Evolutionary conservation across 2,329 filamentous ascomycete species (phyloP).

Genomic region (Tolypocladium paradoxum): DNA sequence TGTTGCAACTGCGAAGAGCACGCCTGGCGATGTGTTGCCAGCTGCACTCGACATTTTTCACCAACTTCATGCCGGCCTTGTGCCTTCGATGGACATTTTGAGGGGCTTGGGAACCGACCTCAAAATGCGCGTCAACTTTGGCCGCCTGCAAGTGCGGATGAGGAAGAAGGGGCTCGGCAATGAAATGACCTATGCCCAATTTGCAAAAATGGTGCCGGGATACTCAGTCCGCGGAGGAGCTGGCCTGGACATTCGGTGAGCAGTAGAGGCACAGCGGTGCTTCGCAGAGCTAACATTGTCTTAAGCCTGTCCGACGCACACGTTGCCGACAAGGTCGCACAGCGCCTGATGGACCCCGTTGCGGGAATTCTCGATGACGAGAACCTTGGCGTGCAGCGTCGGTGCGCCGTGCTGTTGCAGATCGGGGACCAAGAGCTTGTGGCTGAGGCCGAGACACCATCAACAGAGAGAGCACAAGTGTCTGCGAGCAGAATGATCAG

Average conservation of each 20-base stretch:
- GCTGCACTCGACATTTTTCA: conserved; percentile 4
- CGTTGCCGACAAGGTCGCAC: conserved; percentile 2
- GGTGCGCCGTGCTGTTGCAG: conserved; percentile 11
- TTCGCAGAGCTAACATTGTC: background rate
- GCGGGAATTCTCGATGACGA: conserved; percentile 6
- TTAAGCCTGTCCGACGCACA: conserved; percentile 4
- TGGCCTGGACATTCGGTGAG: conserved; percentile 16
- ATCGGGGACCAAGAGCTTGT: conserved; percentile 11
- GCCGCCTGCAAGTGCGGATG: conserved; percentile 14
- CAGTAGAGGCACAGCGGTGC: background rate
- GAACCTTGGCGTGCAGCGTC: conserved; percentile 4
- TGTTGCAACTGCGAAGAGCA: background rate
- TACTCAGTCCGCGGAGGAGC: conserved; percentile 20
- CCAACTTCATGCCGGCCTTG: conserved; percentile 10
- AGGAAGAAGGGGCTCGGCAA: conserved; percentile 14
- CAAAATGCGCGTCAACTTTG: conserved; percentile 22
- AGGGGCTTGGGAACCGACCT: conserved; percentile 14
- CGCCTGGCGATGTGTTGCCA: background rate
- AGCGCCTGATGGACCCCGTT: conserved; percentile 3
- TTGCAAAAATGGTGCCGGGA: conserved; percentile 12
- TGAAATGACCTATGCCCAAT: conserved; percentile 13
- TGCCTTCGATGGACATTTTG: conserved; percentile 12
- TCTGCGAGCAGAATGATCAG: conserved; percentile 11
- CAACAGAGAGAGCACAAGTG: conserved; percentile 8
- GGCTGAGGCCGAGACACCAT: conserved; percentile 6